phyloP scores from a whole-genome alignment of 148 eudicot genomes.

The Beta vulgaris region DNA sequence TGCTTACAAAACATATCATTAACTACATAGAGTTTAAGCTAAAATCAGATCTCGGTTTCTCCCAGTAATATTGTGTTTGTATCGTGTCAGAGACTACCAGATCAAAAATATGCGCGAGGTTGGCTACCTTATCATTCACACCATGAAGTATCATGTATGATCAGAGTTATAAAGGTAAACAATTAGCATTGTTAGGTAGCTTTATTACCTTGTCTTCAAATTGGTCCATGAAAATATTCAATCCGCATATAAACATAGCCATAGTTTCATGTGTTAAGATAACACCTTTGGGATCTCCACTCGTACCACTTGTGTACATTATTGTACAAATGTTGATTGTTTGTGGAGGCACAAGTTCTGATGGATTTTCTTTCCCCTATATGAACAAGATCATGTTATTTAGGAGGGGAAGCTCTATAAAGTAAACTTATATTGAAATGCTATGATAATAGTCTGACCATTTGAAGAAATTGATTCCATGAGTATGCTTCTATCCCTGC shows the following conservation, averaged over 20 bases:
- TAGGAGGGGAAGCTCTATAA: too few species aligned
- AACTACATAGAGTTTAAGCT: too few species aligned
- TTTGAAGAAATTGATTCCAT: constrained; percentile 63
- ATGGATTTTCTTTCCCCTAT: constrained; percentile 64
- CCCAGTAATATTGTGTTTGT: too few species aligned
- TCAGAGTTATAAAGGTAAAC: too few species aligned
- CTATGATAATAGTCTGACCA: constrained; percentile 42
- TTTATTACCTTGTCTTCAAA: constrained; percentile 82
- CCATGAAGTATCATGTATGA: too few species aligned
- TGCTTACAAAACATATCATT: too few species aligned
- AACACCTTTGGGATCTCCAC: constrained; percentile 98
- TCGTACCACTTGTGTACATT: constrained; percentile 99
- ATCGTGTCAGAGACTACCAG: too few species aligned
- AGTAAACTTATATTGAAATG: too few species aligned
- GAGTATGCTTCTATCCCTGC: constrained; percentile 54
- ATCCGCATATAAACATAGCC: constrained; percentile 49
- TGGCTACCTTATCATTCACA: too few species aligned
- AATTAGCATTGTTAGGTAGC: too few species aligned
- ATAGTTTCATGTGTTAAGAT: constrained; percentile 83
- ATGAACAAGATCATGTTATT: not conserved
- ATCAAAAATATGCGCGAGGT: too few species aligned
- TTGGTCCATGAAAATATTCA: constrained; percentile 79
- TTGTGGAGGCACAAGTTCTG: constrained; percentile 60
- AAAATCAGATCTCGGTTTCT: too few species aligned
- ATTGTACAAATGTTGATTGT: constrained; percentile 65